Evolutionary conservation across 2,329 filamentous ascomycete species (phyloP).

Genomic region (Colletotrichum destructivum): DNA sequence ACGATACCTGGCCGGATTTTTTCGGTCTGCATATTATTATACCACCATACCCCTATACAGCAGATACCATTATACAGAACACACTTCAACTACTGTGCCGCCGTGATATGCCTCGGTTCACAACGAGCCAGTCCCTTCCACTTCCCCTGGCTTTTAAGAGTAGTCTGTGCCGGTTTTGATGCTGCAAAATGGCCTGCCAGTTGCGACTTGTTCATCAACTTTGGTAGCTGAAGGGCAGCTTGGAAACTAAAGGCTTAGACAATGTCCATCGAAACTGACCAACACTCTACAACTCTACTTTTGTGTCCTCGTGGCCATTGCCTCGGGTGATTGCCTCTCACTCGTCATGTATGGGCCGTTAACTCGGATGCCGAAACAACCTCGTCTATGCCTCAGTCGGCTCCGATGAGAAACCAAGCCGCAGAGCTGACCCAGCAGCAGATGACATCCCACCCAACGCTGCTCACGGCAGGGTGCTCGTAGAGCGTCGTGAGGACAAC

Average conservation of each 20-base stretch:
- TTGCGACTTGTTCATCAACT: no score
- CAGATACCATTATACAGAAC: background rate
- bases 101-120: no score
- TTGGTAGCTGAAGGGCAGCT: no score
- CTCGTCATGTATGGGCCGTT: background rate
- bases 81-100: rapidly evolving
- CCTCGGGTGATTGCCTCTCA: background rate
- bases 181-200: no score
- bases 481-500: conserved; percentile 39
- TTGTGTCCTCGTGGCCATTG: background rate
- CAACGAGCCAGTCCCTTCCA: no score
- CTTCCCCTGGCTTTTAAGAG: no score
- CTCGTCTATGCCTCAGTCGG: background rate
- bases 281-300: no score
- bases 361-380: background rate
- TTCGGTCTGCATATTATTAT: background rate
- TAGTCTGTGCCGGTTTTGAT: no score
- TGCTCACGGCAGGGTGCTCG: conserved; percentile 48
- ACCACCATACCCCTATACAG: background rate
- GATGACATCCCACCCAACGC: conserved; percentile 49
- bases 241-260: no score
- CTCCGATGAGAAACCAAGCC: conserved; percentile 41
- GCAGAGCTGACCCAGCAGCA: conserved; percentile 47
- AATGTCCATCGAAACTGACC: no score
- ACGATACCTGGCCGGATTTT: conserved; percentile 6